These are phyloP conservation scores for Cryptosporidium bovis DNA, from an alignment of 169 alveolate species.

Conservation along the genomic window DNA sequence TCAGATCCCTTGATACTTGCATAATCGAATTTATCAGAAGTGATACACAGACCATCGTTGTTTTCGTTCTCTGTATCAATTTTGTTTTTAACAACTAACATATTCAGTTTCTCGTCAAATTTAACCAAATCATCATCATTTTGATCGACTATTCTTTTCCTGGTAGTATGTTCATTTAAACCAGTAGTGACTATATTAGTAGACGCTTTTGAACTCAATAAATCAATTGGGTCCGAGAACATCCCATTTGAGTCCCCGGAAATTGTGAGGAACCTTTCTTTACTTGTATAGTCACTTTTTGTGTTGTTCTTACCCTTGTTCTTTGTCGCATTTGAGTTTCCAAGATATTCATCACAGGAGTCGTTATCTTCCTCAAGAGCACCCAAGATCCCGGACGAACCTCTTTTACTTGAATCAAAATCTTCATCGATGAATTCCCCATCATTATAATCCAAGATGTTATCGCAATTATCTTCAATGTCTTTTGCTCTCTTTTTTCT, in stretches of 20 bases:
- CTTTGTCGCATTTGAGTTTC: neutral
- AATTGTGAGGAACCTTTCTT: conserved; percentile 20
- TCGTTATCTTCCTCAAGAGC: conserved; percentile 1
- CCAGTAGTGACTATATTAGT: neutral
- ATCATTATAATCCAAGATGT: neutral
- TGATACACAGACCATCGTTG: neutral
- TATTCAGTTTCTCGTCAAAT: conserved; percentile 27
- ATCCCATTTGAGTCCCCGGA: neutral
- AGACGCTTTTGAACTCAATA: conserved; percentile 57
- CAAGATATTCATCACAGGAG: conserved; percentile 1
- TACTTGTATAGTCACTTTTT: neutral
- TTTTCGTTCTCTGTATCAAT: neutral
- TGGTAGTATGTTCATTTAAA: neutral
- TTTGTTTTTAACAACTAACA: conserved; percentile 12
- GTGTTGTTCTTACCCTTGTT: neutral
- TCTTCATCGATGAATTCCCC: neutral
- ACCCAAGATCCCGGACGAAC: neutral
- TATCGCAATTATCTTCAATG: neutral
- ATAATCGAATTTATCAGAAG: neutral
- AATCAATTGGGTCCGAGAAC: conserved; percentile 38
- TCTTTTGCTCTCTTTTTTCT: neutral
- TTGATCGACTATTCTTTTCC: neutral
- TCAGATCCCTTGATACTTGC: neutral
- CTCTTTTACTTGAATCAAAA: neutral
- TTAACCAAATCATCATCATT: conserved; percentile 5